These are phyloP conservation scores for Amanita pseudoporphyria DNA, from an alignment of 768 basidiomycete species.

Conservation along the genomic window DNA sequence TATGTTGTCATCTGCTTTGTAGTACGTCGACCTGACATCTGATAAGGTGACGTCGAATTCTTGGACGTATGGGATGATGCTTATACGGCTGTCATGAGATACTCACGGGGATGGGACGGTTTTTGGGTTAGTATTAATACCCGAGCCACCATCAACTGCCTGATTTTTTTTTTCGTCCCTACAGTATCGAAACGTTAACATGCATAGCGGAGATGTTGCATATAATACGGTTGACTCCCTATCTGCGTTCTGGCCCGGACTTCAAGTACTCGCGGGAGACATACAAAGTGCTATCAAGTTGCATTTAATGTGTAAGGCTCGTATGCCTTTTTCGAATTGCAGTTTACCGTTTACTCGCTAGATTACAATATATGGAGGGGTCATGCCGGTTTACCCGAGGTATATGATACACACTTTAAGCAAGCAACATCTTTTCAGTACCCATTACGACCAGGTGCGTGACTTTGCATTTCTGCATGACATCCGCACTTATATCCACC, in stretches of 20 bases:
- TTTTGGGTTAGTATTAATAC: slow-evolving; percentile 59
- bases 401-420: slow-evolving; percentile 74
- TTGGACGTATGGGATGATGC: slow-evolving; percentile 79
- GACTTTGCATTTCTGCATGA: not conserved
- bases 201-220: slow-evolving; percentile 63
- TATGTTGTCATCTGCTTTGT: slow-evolving; percentile 16
- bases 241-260: slow-evolving; percentile 95
- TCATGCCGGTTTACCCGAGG: slow-evolving; percentile 84
- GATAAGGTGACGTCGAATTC: slow-evolving; percentile 67
- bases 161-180: not conserved
- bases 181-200: slow-evolving; percentile 82
- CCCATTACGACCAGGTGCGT: slow-evolving; percentile 64
- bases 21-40: not conserved
- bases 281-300: slow-evolving; percentile 84
- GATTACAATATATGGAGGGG: slow-evolving; percentile 92
- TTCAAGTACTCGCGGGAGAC: slow-evolving; percentile 83
- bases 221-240: slow-evolving; percentile 87
- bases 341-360: slow-evolving; percentile 18
- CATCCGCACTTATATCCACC: not conserved
- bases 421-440: slow-evolving; percentile 70
- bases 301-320: slow-evolving; percentile 70
- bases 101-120: slow-evolving; percentile 73
- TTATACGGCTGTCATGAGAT: slow-evolving; percentile 79
- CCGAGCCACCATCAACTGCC: not conserved
- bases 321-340: not conserved